Percentiles rank a stretch among this genome's conserved stretches.
These are phyloP conservation scores for Murraya koenigii DNA, from an alignment of 345 rosid genomes.

Conservation along the genomic window DNA sequence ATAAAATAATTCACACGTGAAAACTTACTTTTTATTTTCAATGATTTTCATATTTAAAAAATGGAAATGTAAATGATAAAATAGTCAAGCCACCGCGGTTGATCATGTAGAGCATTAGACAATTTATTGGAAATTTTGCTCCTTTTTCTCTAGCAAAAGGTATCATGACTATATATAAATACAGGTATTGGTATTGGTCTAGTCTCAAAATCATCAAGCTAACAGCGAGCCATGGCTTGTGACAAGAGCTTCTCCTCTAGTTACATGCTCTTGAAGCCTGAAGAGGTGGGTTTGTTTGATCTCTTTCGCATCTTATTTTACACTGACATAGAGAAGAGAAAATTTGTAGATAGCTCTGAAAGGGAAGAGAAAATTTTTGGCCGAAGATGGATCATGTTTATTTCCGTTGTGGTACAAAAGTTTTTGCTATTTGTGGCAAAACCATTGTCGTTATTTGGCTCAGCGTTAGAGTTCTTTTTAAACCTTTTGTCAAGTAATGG, in stretches of 20 bases:
- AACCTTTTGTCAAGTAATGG: slow-evolving; percentile 48
- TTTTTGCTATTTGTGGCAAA: slow-evolving; percentile 32
- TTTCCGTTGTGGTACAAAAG: slow-evolving; percentile 49
- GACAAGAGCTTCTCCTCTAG: slow-evolving; percentile 36
- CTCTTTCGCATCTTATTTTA: slow-evolving; percentile 44
- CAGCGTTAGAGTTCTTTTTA: slow-evolving; percentile 34
- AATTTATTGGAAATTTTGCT: background rate
- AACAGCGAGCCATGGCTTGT: slow-evolving; percentile 21
- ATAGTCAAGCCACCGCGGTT: too few relatives aligned
- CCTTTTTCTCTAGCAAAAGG: background rate
- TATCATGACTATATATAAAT: too few relatives aligned
- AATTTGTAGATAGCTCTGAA: slow-evolving; percentile 42
- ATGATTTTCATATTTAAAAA: too few relatives aligned
- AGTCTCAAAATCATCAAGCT: background rate
- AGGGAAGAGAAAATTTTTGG: slow-evolving; percentile 34
- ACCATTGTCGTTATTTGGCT: slow-evolving; percentile 44
- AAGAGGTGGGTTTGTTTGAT: slow-evolving; percentile 42
- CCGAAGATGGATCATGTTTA: slow-evolving; percentile 54
- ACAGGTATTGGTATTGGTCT: too few relatives aligned
- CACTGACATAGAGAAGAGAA: slow-evolving; percentile 34
- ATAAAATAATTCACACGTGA: background rate
- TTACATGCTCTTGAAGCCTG: slow-evolving; percentile 53
- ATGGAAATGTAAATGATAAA: background rate
- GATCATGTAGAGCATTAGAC: background rate
- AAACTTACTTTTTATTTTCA: too few relatives aligned